Conservation (phyloP, 2,329 filamentous ascomycete species). For the Aspergillus felis region DNA sequence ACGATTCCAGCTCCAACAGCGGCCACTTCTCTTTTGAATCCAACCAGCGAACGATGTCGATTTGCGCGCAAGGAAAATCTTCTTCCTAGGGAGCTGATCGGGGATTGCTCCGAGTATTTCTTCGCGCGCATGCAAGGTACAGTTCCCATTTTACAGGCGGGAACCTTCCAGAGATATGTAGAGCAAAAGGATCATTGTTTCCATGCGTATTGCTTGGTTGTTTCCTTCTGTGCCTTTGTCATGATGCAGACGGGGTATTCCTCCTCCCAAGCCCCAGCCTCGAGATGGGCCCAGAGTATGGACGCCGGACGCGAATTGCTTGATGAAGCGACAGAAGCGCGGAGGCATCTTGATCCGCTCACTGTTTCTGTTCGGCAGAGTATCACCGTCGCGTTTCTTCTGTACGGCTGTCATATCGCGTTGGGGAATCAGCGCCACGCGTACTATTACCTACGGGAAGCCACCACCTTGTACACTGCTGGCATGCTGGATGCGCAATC, state of each 20-base stretch:
- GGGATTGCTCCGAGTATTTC: slow-evolving; percentile 18
- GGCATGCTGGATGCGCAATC: slow-evolving; percentile 42
- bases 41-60: not conserved
- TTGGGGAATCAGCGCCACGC: slow-evolving; percentile 67
- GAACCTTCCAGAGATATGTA: slow-evolving; percentile 21
- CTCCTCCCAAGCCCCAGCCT: not conserved
- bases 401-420: slow-evolving; percentile 64
- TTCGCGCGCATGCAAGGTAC: slow-evolving; percentile 20
- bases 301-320: slow-evolving; percentile 18
- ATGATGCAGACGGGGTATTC: slow-evolving; percentile 20
- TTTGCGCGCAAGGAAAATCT: slow-evolving; percentile 5
- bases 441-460: slow-evolving; percentile 70
- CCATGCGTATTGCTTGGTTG: slow-evolving; percentile 28
- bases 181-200: slow-evolving; percentile 16
- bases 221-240: slow-evolving; percentile 37
- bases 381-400: slow-evolving; percentile 65
- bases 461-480: slow-evolving; percentile 62
- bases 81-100: slow-evolving; percentile 7
- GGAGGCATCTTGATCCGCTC: slow-evolving; percentile 17
- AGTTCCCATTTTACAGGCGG: slow-evolving; percentile 26
- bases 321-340: slow-evolving; percentile 23
- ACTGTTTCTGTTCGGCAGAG: slow-evolving; percentile 18
- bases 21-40: not conserved
- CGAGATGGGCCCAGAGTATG: not conserved
- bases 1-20: not conserved